Evolutionary conservation across 306 rosid genomes (phyloP).

Genomic region (Ormosia emarginata): DNA sequence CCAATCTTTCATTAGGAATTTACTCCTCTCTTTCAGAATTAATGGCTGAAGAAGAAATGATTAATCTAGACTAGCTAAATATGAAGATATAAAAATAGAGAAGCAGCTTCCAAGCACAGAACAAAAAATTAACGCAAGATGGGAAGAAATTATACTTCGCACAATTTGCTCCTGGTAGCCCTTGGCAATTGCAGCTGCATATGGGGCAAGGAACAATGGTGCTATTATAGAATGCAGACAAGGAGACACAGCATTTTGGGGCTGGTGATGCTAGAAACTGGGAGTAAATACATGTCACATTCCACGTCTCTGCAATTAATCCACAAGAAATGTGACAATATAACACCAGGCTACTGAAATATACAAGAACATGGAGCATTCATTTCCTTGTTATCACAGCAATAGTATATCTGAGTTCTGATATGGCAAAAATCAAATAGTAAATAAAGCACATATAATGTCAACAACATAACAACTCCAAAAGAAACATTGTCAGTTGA

Average conservation of each 20-base stretch:
- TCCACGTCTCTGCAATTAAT: conserved; percentile 64
- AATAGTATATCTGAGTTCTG: background rate
- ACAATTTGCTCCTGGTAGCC: conserved; percentile 51
- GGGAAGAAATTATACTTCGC: conserved; percentile 37
- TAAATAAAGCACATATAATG: background rate
- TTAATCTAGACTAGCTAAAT: background rate
- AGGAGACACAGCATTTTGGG: conserved; percentile 76
- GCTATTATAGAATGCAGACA: conserved; percentile 69
- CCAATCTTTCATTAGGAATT: background rate
- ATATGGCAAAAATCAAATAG: background rate
- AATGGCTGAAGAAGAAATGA: background rate
- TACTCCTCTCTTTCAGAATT: background rate
- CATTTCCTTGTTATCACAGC: background rate
- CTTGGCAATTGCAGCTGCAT: conserved; percentile 80
- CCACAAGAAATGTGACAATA: background rate
- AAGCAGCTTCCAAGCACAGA: background rate
- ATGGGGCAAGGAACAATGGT: conserved; percentile 65
- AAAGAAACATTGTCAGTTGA: background rate
- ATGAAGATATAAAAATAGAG: background rate
- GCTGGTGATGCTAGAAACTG: conserved; percentile 56
- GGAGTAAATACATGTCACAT: conserved; percentile 68
- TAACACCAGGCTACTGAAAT: background rate
- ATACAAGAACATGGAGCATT: background rate
- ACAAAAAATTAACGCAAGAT: background rate
- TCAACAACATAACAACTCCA: background rate